phyloP scores from a whole-genome alignment of 345 rosid species.

The Eucalyptus pauciflora region DNA sequence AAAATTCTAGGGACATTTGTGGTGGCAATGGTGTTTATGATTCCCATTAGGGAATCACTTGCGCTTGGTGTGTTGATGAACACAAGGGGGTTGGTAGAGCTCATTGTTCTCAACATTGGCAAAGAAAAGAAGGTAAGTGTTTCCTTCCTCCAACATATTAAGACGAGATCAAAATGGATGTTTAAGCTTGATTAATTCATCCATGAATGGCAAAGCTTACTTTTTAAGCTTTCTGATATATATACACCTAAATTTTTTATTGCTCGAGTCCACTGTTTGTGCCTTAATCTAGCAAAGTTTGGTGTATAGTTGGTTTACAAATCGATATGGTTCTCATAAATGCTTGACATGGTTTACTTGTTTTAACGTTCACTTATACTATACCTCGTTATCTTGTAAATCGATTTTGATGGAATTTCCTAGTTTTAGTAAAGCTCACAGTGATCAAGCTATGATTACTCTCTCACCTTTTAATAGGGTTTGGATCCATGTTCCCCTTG shows the following conservation, averaged over 20 bases:
- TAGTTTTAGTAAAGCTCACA: not conserved
- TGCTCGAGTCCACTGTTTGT: not conserved
- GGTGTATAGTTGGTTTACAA: not conserved
- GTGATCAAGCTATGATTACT: not conserved
- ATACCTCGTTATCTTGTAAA: not conserved
- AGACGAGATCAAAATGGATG: not conserved
- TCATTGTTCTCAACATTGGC: constrained; percentile 92
- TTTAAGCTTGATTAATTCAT: not conserved
- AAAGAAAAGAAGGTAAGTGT: constrained; percentile 60
- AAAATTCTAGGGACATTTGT: constrained; percentile 68
- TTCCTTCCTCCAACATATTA: not conserved
- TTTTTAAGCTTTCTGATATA: not conserved
- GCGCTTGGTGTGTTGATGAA: constrained; percentile 81
- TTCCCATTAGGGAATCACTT: constrained; percentile 63
- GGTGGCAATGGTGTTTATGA: constrained; percentile 54
- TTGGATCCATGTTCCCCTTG: not conserved
- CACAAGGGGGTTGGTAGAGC: constrained; percentile 87
- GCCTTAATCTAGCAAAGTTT: not conserved
- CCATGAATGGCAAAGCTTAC: not conserved
- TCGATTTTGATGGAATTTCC: not conserved
- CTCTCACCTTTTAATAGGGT: not conserved
- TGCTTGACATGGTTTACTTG: not conserved
- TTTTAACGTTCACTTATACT: not conserved
- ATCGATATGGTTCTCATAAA: not conserved
- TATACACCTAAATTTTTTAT: not conserved